Evolutionary conservation across 106 monocot genomes (phyloP).

Genomic region (Dendrobium catenatum): DNA sequence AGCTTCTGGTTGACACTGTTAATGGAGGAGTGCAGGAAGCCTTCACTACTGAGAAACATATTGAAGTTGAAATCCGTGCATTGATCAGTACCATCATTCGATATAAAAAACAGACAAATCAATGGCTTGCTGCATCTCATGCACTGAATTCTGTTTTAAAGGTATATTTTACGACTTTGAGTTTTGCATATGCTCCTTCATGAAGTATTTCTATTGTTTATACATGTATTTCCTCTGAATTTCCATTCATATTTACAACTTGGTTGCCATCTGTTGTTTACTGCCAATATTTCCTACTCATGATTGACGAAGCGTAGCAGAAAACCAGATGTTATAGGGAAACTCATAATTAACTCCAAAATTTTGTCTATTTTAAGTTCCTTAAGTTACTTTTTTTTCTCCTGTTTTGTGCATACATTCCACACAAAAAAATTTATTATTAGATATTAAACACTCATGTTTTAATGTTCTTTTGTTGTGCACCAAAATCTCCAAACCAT

Average conservation of each 20-base stretch:
- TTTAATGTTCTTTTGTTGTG: too few relatives aligned
- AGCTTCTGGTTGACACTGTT: conserved; percentile 66
- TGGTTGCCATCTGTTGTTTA: background rate
- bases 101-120: conserved; percentile 70
- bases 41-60: conserved; percentile 68
- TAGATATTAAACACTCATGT: background rate
- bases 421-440: background rate
- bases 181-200: background rate
- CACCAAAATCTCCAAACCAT: too few relatives aligned
- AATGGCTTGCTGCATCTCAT: conserved; percentile 69
- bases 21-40: conserved; percentile 73
- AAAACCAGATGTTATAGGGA: background rate
- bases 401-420: background rate
- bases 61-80: conserved; percentile 69
- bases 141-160: conserved; percentile 65
- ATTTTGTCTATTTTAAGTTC: background rate
- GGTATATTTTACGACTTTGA: conserved; percentile 22
- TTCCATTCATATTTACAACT: background rate
- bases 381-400: background rate
- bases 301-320: background rate
- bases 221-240: background rate
- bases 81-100: conserved; percentile 38
- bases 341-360: background rate
- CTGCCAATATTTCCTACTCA: background rate
- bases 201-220: background rate